These are phyloP conservation scores for Trametes villosa DNA, from an alignment of 768 basidiomycete genomes.

Conservation along the genomic window DNA sequence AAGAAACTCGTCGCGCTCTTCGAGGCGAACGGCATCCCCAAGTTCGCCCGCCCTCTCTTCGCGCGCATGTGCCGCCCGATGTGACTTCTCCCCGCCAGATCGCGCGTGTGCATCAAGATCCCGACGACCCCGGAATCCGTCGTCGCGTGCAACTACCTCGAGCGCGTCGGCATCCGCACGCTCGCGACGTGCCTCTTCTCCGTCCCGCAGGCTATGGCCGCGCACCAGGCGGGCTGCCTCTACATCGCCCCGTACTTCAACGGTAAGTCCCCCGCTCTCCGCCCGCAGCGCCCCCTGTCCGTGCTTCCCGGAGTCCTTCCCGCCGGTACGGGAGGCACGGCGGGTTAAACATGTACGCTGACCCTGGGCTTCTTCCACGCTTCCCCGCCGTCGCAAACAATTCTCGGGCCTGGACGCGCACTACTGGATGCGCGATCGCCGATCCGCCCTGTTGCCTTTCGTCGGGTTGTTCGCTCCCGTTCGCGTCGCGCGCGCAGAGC, in stretches of 20 bases:
- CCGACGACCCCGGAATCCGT: slow-evolving; percentile 58
- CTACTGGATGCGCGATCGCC: background rate
- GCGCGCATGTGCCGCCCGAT: background rate
- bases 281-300: too few relatives aligned
- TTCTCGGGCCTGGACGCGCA: background rate
- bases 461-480: too few relatives aligned
- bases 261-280: slow-evolving; percentile 38
- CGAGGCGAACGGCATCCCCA: slow-evolving; percentile 47
- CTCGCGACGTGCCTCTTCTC: slow-evolving; percentile 60
- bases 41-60: slow-evolving; percentile 27
- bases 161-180: slow-evolving; percentile 51
- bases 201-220: slow-evolving; percentile 58
- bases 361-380: background rate
- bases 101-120: slow-evolving; percentile 62
- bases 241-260: slow-evolving; percentile 64
- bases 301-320: too few relatives aligned
- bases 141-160: slow-evolving; percentile 51
- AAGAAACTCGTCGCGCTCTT: slow-evolving; percentile 46
- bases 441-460: background rate
- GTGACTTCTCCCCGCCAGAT: slow-evolving; percentile 29
- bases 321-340: too few relatives aligned
- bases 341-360: background rate
- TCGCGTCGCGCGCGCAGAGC: slow-evolving; percentile 35
- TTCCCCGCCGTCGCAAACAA: background rate
- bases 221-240: slow-evolving; percentile 54